phyloP scores from a whole-genome alignment of 768 basidiomycete genomes.

The Russula ochroleuca region DNA sequence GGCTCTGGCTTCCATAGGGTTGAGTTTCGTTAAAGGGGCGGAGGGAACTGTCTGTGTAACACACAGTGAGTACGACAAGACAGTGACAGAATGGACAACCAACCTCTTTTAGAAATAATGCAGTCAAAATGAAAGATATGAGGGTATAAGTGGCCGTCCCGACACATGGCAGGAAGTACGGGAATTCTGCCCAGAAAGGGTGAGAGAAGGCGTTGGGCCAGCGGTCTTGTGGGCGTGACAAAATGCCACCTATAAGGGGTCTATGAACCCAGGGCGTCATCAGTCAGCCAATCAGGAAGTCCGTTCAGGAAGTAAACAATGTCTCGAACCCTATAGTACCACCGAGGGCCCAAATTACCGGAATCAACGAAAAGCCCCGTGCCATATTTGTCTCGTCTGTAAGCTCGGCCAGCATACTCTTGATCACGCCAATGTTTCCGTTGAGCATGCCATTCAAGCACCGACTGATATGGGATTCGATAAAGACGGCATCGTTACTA shows the following conservation, averaged over 20 bases:
- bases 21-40: background rate
- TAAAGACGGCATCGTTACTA: background rate
- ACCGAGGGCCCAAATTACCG: slow-evolving; percentile 29
- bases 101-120: slow-evolving; percentile 21
- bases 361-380: slow-evolving; percentile 37
- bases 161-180: slow-evolving; percentile 31
- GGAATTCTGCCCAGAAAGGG: slow-evolving; percentile 30
- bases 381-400: slow-evolving; percentile 58
- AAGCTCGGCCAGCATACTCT: slow-evolving; percentile 63
- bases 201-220: slow-evolving; percentile 26
- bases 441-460: slow-evolving; percentile 19
- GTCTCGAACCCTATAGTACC: slow-evolving; percentile 17
- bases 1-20: background rate
- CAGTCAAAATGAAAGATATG: slow-evolving; percentile 15
- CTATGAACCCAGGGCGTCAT: background rate
- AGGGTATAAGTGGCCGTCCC: slow-evolving; percentile 11
- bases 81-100: background rate
- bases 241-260: slow-evolving; percentile 28
- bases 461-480: background rate
- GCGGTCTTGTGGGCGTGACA: slow-evolving; percentile 30
- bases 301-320: no score
- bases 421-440: slow-evolving; percentile 52
- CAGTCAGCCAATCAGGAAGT: background rate
- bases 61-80: background rate
- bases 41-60: slow-evolving; percentile 8